Conservation (phyloP, 768 basidiomycete genomes). For the Lentinula boryana region DNA sequence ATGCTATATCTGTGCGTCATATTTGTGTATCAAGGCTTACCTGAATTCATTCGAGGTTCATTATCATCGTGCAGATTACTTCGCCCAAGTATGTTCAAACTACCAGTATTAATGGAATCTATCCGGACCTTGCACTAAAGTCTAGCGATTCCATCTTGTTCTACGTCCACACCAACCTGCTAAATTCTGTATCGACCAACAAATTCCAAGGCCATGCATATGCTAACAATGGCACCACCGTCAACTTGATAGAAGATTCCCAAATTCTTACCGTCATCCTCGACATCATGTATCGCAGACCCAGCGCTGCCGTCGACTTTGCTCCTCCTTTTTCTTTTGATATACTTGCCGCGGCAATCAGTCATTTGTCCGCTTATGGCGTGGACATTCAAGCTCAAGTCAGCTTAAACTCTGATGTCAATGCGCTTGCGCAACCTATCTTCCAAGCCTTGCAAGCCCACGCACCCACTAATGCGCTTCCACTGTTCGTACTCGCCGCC, state of each 20-base stretch:
- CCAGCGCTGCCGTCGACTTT: constrained; percentile 13
- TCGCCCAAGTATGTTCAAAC: neutral
- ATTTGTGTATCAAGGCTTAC: neutral
- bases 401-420: constrained; percentile 9
- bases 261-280: constrained; percentile 48
- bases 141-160: constrained; percentile 61
- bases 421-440: constrained; percentile 27
- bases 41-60: neutral
- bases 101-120: neutral
- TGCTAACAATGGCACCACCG: constrained; percentile 27
- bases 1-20: neutral
- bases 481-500: constrained; percentile 36
- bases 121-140: constrained; percentile 26
- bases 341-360: constrained; percentile 38
- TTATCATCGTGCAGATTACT: neutral
- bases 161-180: constrained; percentile 42
- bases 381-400: constrained; percentile 19
- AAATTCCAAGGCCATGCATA: constrained; percentile 38
- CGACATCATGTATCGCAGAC: constrained; percentile 47
- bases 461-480: constrained; percentile 17
- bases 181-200: constrained; percentile 40
- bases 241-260: constrained; percentile 28
- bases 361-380: constrained; percentile 22
- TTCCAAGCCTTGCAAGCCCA: constrained; percentile 22
- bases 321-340: constrained; percentile 25